Evolutionary conservation across 768 basidiomycete genomes (phyloP).

Genomic region (Russula virescens): DNA sequence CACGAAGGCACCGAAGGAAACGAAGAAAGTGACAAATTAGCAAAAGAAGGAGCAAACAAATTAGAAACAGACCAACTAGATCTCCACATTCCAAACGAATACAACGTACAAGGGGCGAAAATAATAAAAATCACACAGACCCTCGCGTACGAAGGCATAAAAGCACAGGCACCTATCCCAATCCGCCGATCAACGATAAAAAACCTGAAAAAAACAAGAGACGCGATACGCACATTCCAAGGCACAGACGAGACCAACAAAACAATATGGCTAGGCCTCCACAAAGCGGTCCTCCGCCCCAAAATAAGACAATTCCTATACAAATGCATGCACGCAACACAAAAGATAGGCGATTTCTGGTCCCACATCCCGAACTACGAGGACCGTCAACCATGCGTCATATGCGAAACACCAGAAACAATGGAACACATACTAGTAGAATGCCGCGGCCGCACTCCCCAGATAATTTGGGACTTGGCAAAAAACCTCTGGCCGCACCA

Average conservation of each 20-base stretch:
- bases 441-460: too few species aligned
- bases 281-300: too few species aligned
- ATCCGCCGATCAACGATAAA: neutral
- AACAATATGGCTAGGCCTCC: too few species aligned
- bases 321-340: too few species aligned
- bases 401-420: too few species aligned
- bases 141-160: neutral
- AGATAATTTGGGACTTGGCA: too few species aligned
- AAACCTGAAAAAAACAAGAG: neutral
- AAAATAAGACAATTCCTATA: too few species aligned
- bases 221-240: neutral
- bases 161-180: neutral
- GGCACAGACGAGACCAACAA: too few species aligned
- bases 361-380: too few species aligned
- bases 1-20: constrained; percentile 15
- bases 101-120: neutral
- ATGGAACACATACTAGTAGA: too few species aligned
- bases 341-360: too few species aligned
- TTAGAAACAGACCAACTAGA: neutral
- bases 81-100: neutral
- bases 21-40: constrained; percentile 13
- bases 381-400: too few species aligned
- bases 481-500: neutral
- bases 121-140: neutral
- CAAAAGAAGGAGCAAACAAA: neutral